Evolutionary conservation across 768 basidiomycete genomes (phyloP).

Genomic region (Gautieria morchelliformis): DNA sequence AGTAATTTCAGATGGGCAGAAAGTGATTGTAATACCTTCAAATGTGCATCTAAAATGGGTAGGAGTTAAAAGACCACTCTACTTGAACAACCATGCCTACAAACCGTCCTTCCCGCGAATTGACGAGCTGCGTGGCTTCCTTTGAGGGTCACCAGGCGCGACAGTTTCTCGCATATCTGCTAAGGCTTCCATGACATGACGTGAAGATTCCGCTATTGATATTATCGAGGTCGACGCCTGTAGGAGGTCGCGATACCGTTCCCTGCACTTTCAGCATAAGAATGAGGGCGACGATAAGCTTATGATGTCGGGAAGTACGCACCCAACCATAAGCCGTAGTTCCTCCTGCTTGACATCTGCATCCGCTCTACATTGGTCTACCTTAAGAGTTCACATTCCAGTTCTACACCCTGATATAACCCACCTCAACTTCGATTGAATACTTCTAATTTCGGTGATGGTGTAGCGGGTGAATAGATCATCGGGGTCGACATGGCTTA

Average conservation of each 20-base stretch:
- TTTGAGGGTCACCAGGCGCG: slow-evolving; percentile 10
- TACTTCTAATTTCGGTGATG: slow-evolving; percentile 58
- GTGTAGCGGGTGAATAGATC: slow-evolving; percentile 64
- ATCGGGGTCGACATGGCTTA: slow-evolving; percentile 46
- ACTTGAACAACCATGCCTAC: not conserved
- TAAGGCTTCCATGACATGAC: slow-evolving; percentile 51
- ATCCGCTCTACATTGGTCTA: slow-evolving; percentile 42
- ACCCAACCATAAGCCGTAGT: slow-evolving; percentile 87
- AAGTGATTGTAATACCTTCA: slow-evolving; percentile 60
- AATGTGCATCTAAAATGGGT: slow-evolving; percentile 44
- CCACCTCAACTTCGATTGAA: slow-evolving; percentile 63
- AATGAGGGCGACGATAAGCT: slow-evolving; percentile 16
- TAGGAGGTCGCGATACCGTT: slow-evolving; percentile 81
- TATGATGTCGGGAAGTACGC: slow-evolving; percentile 28
- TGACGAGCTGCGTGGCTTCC: not conserved
- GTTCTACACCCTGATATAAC: slow-evolving; percentile 6
- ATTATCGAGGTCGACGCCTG: slow-evolving; percentile 83
- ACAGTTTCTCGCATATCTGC: slow-evolving; percentile 52
- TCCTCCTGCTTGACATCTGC: slow-evolving; percentile 85
- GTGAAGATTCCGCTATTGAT: slow-evolving; percentile 59
- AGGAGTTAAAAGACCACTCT: not conserved
- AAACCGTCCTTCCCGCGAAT: slow-evolving; percentile 12
- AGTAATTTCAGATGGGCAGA: slow-evolving; percentile 89
- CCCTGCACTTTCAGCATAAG: slow-evolving; percentile 56
- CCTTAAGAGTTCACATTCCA: slow-evolving; percentile 4